Conservation (phyloP, 2,329 filamentous ascomycete genomes). For the Fusarium paranaense region DNA sequence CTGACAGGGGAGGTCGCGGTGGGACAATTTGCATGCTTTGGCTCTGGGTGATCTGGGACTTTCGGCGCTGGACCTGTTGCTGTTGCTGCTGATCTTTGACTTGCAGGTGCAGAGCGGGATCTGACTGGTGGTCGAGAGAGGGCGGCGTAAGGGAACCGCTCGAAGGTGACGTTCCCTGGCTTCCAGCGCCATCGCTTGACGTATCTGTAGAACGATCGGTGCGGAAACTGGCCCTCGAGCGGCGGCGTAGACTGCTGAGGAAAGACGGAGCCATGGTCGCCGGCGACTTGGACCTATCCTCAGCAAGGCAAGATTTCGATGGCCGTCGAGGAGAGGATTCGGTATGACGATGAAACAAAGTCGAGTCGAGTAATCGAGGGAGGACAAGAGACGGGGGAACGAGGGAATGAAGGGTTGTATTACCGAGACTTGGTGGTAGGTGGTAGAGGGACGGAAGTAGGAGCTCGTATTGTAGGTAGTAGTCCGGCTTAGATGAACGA, state of each 20-base stretch:
- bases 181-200: constrained; percentile 68
- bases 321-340: constrained; percentile 12
- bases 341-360: constrained; percentile 13
- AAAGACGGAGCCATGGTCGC: constrained; percentile 71
- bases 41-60: constrained; percentile 32
- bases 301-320: constrained; percentile 11
- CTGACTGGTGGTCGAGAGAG: constrained; percentile 74
- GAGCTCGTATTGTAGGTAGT: constrained; percentile 35
- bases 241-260: constrained; percentile 78
- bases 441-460: constrained; percentile 11
- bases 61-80: constrained; percentile 27
- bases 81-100: constrained; percentile 57
- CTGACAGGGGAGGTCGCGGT: constrained; percentile 53
- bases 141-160: constrained; percentile 81
- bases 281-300: constrained; percentile 34
- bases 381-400: not conserved
- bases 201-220: constrained; percentile 72
- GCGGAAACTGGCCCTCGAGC: constrained; percentile 80
- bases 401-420: constrained; percentile 24
- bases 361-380: constrained; percentile 2
- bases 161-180: constrained; percentile 70
- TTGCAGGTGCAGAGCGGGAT: constrained; percentile 73
- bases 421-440: constrained; percentile 18
- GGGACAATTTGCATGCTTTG: constrained; percentile 40
- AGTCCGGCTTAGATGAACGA: constrained; percentile 13